Base-by-base conservation (phyloP, 2,329 filamentous ascomycete species). In the Onygenales sp. region DNA sequence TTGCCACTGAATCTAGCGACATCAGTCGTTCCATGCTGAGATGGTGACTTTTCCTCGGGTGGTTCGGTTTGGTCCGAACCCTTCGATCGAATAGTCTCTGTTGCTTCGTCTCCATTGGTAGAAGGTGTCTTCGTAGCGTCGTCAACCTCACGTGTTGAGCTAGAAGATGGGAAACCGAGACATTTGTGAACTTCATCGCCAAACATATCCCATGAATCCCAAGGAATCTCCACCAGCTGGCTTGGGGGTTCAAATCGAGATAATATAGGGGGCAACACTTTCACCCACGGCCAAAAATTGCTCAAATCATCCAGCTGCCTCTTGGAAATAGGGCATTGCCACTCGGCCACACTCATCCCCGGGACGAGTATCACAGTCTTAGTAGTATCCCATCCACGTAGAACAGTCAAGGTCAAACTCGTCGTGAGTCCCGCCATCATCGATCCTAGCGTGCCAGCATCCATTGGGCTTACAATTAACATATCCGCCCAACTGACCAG, bases 401-500 rank as follows among this genome's bases (percentile, higher is more conserved):
- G 68, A 1, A 95, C 81, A 61, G 92, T 86, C 51, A 94, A 77
- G 6, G 94, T 77, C 52, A 95, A 77, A 33, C 85, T 94, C 63
- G 88, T 88, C 2, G 88, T 85, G 54, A 92, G 80, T 51, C 91
- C 91, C 52, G 85, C 82, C 64, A 95, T 77, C 89, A 96, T 95
- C 66, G 88, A 88, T 33, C 87, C 87, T 52, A 95, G 77, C 52
- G 85, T 85, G 65, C 93, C 87, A 6, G 89, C 88, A 67, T 93
- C 87, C 48, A 95, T 85, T 3, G 91, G 89, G 6, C 87, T 87
- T 53, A 95, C 80, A 34, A 95, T 83, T 54, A 95, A 77, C 59
- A 95, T 73, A 68, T 95, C 87, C 5, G 91, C 88, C 91, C 91
- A 96, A 56, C 88, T 81, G 59, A 89, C 88, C 56, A 94, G 71